Evolutionary conservation across 2,329 filamentous ascomycete species (phyloP).

Genomic region (Epichloe baconii): DNA sequence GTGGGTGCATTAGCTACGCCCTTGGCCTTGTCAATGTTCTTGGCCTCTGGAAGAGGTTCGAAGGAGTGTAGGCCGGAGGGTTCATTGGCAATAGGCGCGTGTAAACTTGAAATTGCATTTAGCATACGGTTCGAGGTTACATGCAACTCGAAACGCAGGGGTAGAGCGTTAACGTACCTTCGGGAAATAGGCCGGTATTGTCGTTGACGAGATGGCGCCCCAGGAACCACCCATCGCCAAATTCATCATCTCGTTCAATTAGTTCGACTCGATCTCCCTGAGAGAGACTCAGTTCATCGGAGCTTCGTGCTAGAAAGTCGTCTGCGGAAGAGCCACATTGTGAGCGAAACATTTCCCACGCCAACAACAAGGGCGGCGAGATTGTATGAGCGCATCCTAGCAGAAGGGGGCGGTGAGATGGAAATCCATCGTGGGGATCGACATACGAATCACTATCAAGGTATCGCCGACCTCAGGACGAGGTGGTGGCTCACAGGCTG

Average conservation of each 20-base stretch:
- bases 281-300: conserved; percentile 78
- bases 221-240: conserved; percentile 77
- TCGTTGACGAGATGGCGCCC: conserved; percentile 61
- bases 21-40: conserved; percentile 12
- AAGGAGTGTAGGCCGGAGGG: conserved; percentile 17
- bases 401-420: conserved; percentile 12
- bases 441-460: conserved; percentile 59
- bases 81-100: conserved; percentile 44
- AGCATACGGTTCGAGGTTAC: conserved; percentile 9
- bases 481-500: conserved; percentile 20
- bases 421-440: background rate
- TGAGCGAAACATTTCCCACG: background rate
- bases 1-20: conserved; percentile 11
- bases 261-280: conserved; percentile 78
- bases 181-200: conserved; percentile 68
- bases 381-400: background rate
- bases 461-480: conserved; percentile 53
- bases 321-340: conserved; percentile 37
- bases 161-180: conserved; percentile 43
- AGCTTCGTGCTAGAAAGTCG: conserved; percentile 82
- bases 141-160: conserved; percentile 1
- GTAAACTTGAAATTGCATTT: conserved; percentile 35
- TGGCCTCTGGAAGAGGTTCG: conserved; percentile 20
- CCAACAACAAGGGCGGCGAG: background rate
- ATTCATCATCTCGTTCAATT: conserved; percentile 76